Evolutionary conservation across 371 early-diverging fungal genomes (phyloP), one percentile per base, ranked within the genome.

Genomic region (Scutellospora calospora): DNA sequence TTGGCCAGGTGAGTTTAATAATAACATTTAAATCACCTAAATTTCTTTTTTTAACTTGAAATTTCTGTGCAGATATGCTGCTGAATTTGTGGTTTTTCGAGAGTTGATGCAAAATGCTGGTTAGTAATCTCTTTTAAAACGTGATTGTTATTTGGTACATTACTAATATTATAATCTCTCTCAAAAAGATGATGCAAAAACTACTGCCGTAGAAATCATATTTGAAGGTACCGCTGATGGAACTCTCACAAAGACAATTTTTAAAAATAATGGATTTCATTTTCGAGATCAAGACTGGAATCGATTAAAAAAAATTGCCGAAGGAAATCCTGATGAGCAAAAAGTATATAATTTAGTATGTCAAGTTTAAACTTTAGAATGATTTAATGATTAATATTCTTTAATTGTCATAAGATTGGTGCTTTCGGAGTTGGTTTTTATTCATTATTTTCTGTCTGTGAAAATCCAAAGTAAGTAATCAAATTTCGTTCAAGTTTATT

Each of bases 351-450:
- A 18, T 35, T 2, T n/a, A 14, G 12, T 5, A n/a, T 18, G 14
- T 16, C 22, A 16, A 68, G 3, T 25, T 27, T 18, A 35, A n/a
- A 18, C 3, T 16, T 35, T 5, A n/a, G 8, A 4, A n/a, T n/a
- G 14, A 18, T 35, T 16, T 45, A 20, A 33, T 14, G 14, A 14
- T 1, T n/a, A 2, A 18, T 65, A 3, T 18, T n/a, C n/a, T n/a
- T n/a, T 29, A 35, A 65, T 65, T 31, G 18, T 51, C n/a, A 27
- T 8, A 88, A 93, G 88, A 94, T 95, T 81, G 97, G 97, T 51
- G 95, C 95, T 33, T 97, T 96, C 86, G 97, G 96, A 66, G 96
- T 95, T 14, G 96, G 96, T 5, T 95, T 95, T 80, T 96, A 95
- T 81, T 92, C 93, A 11, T 86, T 97, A 35, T 95, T 97, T 77